Percentiles rank a stretch among this genome's conserved stretches.
phyloP scores from a whole-genome alignment of 2,329 filamentous ascomycete genomes.

The Neophaeococcomyces aloes region DNA sequence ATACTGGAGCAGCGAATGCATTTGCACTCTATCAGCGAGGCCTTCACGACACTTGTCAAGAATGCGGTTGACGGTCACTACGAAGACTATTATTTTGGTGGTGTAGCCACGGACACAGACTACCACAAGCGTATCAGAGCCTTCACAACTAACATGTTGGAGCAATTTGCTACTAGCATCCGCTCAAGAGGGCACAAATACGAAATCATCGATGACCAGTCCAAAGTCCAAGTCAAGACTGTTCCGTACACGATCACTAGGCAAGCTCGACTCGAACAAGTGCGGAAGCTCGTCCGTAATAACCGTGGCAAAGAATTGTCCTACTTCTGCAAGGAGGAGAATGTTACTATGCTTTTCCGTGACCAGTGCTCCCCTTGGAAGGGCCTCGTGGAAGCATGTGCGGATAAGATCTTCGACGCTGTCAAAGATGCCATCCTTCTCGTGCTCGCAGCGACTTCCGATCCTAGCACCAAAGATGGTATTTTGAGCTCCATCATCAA shows the following conservation, averaged over 20 bases:
- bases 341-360: neutral
- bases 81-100: slow-evolving; percentile 26
- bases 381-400: neutral
- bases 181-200: slow-evolving; percentile 11
- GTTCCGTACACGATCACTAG: slow-evolving; percentile 5
- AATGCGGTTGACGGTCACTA: slow-evolving; percentile 28
- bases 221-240: neutral
- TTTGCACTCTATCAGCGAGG: slow-evolving; percentile 20
- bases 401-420: neutral
- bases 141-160: slow-evolving; percentile 21
- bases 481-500: neutral
- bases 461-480: neutral
- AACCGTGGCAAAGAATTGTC: slow-evolving; percentile 11
- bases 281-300: slow-evolving; percentile 11
- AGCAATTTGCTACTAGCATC: slow-evolving; percentile 18
- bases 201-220: slow-evolving; percentile 9
- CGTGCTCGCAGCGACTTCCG: slow-evolving; percentile 6
- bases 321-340: neutral
- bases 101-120: slow-evolving; percentile 18
- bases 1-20: slow-evolving; percentile 25
- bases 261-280: slow-evolving; percentile 7
- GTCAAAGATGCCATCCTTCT: slow-evolving; percentile 5
- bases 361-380: slow-evolving; percentile 5
- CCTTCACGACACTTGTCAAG: slow-evolving; percentile 15
- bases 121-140: slow-evolving; percentile 27